phyloP scores from a whole-genome alignment of 768 basidiomycete species.

The Hygrophorus russula region DNA sequence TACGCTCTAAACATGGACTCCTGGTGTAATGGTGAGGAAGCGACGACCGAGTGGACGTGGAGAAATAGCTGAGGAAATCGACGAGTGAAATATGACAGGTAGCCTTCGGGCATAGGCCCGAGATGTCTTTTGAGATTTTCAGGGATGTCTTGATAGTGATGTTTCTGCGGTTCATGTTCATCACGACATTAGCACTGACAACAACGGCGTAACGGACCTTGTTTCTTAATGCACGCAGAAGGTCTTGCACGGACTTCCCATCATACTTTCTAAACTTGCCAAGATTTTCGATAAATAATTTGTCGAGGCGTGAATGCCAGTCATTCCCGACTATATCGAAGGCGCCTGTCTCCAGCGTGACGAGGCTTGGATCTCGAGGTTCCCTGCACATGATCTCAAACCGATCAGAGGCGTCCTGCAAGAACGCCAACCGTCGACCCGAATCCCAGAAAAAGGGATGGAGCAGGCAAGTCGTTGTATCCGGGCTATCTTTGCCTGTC shows the following conservation, averaged over 20 bases:
- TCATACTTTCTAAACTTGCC: slow-evolving; percentile 99
- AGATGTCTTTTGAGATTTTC: slow-evolving; percentile 82
- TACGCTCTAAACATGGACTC: slow-evolving; percentile 91
- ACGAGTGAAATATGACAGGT: slow-evolving; percentile 84
- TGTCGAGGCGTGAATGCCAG: slow-evolving; percentile 84
- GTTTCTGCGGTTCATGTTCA: slow-evolving; percentile 50
- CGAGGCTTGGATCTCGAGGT: slow-evolving; percentile 67
- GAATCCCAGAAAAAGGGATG: slow-evolving; percentile 99
- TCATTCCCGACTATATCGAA: slow-evolving; percentile 72
- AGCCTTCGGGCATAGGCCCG: slow-evolving; percentile 88
- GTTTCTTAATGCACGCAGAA: slow-evolving; percentile 86
- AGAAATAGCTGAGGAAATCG: slow-evolving; percentile 89
- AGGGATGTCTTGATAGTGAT: slow-evolving; percentile 95
- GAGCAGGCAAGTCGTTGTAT: slow-evolving; percentile 74
- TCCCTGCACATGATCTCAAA: slow-evolving; percentile 98
- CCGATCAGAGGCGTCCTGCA: slow-evolving; percentile 96
- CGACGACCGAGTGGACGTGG: slow-evolving; percentile 82
- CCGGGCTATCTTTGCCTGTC: slow-evolving; percentile 44
- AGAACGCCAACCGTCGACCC: slow-evolving; percentile 73
- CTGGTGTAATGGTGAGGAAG: slow-evolving; percentile 52
- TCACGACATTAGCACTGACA: neutral
- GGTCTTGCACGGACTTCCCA: slow-evolving; percentile 80
- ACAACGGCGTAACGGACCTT: slow-evolving; percentile 47
- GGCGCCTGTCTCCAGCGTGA: slow-evolving; percentile 66
- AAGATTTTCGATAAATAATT: slow-evolving; percentile 83